A percentile compares a stretch with the other conserved stretches of the same genome.
Conservation (phyloP, 331 rosid genomes). For the Telfairia occidentalis region DNA sequence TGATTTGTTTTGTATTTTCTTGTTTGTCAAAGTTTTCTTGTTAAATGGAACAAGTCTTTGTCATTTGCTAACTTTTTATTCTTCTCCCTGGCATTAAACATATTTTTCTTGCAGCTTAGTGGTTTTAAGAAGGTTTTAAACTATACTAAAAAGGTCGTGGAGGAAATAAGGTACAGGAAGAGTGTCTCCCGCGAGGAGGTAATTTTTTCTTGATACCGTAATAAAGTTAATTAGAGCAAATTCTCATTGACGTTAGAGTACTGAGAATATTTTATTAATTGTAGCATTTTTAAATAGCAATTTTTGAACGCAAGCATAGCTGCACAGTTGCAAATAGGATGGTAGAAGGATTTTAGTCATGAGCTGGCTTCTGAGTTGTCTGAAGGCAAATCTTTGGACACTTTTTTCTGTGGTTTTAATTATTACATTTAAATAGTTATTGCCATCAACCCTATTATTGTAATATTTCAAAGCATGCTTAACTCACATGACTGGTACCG, state of each 20-base stretch:
- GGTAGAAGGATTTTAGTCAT: neutral
- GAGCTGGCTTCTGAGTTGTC: neutral
- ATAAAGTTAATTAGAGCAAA: neutral
- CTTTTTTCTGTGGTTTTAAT: neutral
- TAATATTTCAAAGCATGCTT: neutral
- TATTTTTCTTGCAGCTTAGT: slow-evolving; percentile 63
- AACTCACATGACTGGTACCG: neutral
- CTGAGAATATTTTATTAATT: neutral
- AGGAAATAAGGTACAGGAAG: slow-evolving; percentile 71
- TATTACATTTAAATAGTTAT: neutral
- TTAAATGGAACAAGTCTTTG: neutral
- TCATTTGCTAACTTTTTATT: neutral
- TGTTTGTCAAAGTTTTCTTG: neutral
- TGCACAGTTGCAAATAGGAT: neutral
- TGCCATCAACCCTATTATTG: neutral
- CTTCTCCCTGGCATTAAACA: slow-evolving; percentile 5
- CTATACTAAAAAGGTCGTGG: slow-evolving; percentile 77
- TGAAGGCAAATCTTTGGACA: neutral
- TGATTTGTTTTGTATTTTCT: slow-evolving; percentile 12
- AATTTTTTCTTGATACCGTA: slow-evolving; percentile 20
- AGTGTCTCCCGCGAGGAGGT: slow-evolving; percentile 92
- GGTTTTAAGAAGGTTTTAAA: slow-evolving; percentile 95
- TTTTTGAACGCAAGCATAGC: neutral
- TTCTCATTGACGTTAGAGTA: neutral
- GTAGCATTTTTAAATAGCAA: neutral